Evolutionary conservation across 768 basidiomycete genomes (phyloP).

Genomic region (Jaapia argillacea): DNA sequence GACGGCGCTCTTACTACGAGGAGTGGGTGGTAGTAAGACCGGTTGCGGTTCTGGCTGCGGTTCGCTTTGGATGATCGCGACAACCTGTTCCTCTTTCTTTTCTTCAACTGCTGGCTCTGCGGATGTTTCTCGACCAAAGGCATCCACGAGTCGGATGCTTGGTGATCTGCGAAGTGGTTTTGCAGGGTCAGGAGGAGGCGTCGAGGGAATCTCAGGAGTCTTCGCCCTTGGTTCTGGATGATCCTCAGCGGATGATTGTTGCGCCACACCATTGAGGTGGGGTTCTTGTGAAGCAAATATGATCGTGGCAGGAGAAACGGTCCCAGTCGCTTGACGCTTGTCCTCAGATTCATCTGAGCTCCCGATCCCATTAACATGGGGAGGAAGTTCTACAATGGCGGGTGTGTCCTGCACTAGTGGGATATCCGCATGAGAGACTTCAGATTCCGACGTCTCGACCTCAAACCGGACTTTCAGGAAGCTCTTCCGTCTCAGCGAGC

Average conservation of each 20-base stretch:
- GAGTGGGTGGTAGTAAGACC: too few relatives aligned
- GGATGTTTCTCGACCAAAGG: slow-evolving; percentile 8
- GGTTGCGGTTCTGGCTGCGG: not conserved
- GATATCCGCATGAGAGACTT: slow-evolving; percentile 5
- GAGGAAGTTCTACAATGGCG: not conserved
- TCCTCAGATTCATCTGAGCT: too few relatives aligned
- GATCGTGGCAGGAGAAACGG: too few relatives aligned
- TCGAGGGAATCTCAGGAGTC: slow-evolving; percentile 10
- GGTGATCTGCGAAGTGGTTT: slow-evolving; percentile 36
- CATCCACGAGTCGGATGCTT: slow-evolving; percentile 59
- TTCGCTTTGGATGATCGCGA: not conserved
- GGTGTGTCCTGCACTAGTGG: too few relatives aligned
- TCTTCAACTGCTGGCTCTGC: not conserved
- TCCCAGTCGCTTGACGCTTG: too few relatives aligned
- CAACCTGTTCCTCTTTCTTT: not conserved
- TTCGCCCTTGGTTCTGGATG: not conserved
- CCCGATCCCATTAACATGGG: not conserved
- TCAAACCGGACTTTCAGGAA: slow-evolving; percentile 70
- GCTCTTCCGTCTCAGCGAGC: slow-evolving; percentile 36
- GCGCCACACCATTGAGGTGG: slow-evolving; percentile 1
- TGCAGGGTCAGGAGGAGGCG: slow-evolving; percentile 17
- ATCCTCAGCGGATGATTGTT: slow-evolving; percentile 6
- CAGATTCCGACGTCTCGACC: slow-evolving; percentile 22
- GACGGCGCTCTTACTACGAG: slow-evolving; percentile 31
- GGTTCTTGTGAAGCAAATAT: too few relatives aligned